Evolutionary conservation across 2,329 filamentous ascomycete genomes (phyloP), one percentile per base, ranked within the genome.

Genomic region (Diplodia seriata): DNA sequence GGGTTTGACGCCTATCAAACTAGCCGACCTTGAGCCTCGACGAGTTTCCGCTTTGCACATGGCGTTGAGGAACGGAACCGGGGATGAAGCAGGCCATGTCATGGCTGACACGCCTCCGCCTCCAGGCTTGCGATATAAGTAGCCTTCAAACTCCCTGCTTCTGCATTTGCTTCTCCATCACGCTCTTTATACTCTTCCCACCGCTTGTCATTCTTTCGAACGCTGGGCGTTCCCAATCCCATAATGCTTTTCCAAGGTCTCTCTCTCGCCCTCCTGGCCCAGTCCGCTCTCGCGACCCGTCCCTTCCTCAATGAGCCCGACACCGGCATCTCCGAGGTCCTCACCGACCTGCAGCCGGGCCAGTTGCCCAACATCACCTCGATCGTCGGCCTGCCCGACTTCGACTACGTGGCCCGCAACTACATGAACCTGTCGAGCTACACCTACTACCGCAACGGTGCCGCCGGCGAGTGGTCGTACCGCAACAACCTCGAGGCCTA

Each of bases 371-470:
- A 80, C 56, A 74, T 87, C 7, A 73, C 78, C 18, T 72, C 77
- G 66, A 80, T 87, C 51, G 74, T 84, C 12, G 84, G 83, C 18
- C 76, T 87, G 7, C 83, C 81, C 0, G 85, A 87, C 76, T 87
- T 86, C 71, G 83, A 87, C 50, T 85, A 79, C 75, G 82, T 82
- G 3, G 85, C 85, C 26, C 78, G 83, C 66, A 80, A 81, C 63
- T 81, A 82, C 71, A 79, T 87, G 71, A 81, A 83, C 68, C 69
- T 71, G 14, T 72, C 76, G 26, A 81, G 84, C 72, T 87, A 84
- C 75, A 85, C 84, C n/a, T 87, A 86, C 75, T 87, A 87, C 76
- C 82, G 84, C 68, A 85, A 85, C 70, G 85, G 84, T 23, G 85
- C 84, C 4, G 84, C 80, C 3, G 85, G 84, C 69, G 85, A 87